These are phyloP conservation scores for Kodamaea ohmeri DNA, from an alignment of 1,139 yeast species.

Conservation along the genomic window DNA sequence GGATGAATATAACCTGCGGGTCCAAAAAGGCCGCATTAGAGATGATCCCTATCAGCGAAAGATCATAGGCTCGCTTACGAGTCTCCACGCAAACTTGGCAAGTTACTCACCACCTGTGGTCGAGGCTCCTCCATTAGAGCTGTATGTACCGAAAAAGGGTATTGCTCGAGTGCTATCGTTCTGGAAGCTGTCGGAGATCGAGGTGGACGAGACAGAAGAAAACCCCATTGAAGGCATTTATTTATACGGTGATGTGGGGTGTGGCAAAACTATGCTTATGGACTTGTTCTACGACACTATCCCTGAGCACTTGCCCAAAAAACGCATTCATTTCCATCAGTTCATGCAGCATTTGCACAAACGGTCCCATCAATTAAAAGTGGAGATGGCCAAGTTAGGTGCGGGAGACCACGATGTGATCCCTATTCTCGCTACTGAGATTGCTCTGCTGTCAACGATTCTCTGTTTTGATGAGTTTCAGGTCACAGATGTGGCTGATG, in stretches of 20 bases:
- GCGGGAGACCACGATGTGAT: slow-evolving; percentile 68
- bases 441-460: slow-evolving; percentile 72
- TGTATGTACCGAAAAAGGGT: slow-evolving; percentile 15
- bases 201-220: slow-evolving; percentile 17
- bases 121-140: slow-evolving; percentile 45
- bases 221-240: slow-evolving; percentile 71
- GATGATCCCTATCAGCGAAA: slow-evolving; percentile 70
- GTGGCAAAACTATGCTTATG: slow-evolving; percentile 98
- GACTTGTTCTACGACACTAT: slow-evolving; percentile 85
- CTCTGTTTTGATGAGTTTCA: slow-evolving; percentile 95
- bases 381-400: slow-evolving; percentile 19
- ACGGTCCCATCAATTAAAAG: slow-evolving; percentile 73
- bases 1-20: slow-evolving; percentile 58
- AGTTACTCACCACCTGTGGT: slow-evolving; percentile 57
- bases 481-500: slow-evolving; percentile 97
- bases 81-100: slow-evolving; percentile 46
- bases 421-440: slow-evolving; percentile 79
- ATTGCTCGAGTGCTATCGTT: slow-evolving; percentile 9
- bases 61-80: slow-evolving; percentile 54
- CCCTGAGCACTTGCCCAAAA: slow-evolving; percentile 72
- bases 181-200: slow-evolving; percentile 6
- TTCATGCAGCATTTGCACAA: slow-evolving; percentile 95
- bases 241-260: slow-evolving; percentile 95
- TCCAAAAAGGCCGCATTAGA: slow-evolving; percentile 48
- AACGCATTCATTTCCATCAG: slow-evolving; percentile 89